These are phyloP conservation scores for Corylus avellana DNA, from an alignment of 306 rosid genomes.

Conservation along the genomic window DNA sequence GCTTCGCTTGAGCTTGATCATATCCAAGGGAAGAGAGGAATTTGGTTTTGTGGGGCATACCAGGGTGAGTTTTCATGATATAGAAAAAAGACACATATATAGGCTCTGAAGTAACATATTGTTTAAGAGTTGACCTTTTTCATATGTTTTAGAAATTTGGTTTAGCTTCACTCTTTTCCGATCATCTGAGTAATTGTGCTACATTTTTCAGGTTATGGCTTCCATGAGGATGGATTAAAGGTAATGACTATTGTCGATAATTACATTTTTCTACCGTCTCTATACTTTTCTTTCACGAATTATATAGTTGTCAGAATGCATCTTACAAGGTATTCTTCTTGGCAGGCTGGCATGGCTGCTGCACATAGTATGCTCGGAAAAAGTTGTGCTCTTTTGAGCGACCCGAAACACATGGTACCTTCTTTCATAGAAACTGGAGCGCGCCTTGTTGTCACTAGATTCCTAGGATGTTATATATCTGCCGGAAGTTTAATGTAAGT, in stretches of 20 bases:
- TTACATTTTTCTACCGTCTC: background rate
- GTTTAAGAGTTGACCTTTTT: background rate
- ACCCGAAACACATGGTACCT: conserved; percentile 88
- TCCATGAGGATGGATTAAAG: conserved; percentile 97
- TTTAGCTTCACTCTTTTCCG: background rate
- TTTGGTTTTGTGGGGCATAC: conserved; percentile 94
- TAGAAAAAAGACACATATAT: background rate
- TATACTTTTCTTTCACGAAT: background rate
- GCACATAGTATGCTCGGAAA: conserved; percentile 71
- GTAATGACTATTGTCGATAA: conserved; percentile 29
- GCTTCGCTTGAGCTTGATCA: conserved; percentile 61
- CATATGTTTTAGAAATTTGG: background rate
- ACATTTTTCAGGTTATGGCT: conserved; percentile 76
- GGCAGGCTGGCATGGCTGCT: conserved; percentile 83
- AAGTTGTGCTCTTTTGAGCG: conserved; percentile 46
- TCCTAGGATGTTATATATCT: conserved; percentile 54
- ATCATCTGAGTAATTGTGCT: conserved; percentile 16
- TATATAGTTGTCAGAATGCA: background rate
- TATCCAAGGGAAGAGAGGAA: conserved; percentile 87
- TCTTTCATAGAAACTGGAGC: conserved; percentile 78
- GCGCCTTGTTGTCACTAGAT: conserved; percentile 66
- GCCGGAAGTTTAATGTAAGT: conserved; percentile 82
- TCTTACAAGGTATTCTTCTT: conserved; percentile 18
- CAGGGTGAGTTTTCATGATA: conserved; percentile 53
- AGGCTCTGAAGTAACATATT: too few species aligned